Conservation (phyloP, 345 rosid species). For the Noccaea bulbosa region DNA sequence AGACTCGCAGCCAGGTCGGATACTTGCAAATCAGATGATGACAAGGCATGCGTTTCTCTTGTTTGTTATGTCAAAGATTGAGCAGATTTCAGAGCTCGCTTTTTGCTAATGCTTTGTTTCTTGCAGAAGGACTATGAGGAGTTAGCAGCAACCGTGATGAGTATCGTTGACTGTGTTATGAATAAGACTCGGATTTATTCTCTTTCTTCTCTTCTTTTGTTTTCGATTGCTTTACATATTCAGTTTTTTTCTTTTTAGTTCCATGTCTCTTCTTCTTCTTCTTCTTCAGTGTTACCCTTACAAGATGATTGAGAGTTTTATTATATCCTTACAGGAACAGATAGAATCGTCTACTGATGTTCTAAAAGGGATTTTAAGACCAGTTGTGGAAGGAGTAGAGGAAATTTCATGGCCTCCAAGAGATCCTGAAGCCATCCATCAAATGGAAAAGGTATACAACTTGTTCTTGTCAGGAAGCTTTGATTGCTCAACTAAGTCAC, state of each 20-base stretch:
- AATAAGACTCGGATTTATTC: constrained; percentile 71
- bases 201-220: not conserved
- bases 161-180: constrained; percentile 77
- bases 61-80: constrained; percentile 27
- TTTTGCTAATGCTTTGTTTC: constrained; percentile 29
- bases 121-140: constrained; percentile 94
- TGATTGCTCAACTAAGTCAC: no score
- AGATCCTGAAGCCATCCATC: constrained; percentile 67
- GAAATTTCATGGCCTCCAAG: constrained; percentile 87
- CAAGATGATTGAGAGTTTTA: not conserved
- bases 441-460: constrained; percentile 66
- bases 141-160: constrained; percentile 78
- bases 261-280: not conserved
- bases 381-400: constrained; percentile 65
- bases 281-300: constrained; percentile 1
- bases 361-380: constrained; percentile 73
- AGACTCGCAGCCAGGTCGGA: constrained; percentile 87
- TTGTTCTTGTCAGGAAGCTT: not conserved
- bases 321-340: constrained; percentile 61
- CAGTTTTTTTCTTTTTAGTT: no score
- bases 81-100: not conserved
- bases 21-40: constrained; percentile 88
- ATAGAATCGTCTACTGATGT: constrained; percentile 87
- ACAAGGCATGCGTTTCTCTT: constrained; percentile 65
- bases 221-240: no score